phyloP scores from a whole-genome alignment of 768 basidiomycete species.

The Lactarius evosmus region DNA sequence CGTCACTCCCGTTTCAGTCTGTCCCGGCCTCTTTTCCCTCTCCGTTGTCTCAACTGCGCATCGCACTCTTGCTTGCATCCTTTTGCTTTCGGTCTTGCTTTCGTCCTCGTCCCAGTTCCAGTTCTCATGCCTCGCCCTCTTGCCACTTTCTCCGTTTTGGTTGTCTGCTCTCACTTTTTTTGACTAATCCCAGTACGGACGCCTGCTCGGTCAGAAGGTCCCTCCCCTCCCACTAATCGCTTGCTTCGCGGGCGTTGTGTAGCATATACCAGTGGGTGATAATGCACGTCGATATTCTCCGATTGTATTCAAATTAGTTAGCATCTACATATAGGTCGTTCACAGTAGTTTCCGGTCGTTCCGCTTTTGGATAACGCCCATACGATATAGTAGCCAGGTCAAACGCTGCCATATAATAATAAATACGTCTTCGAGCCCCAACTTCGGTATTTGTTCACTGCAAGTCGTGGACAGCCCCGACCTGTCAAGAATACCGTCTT shows the following conservation, averaged over 20 bases:
- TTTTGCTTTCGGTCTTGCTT: background rate
- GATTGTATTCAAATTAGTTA: constrained; percentile 16
- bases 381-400: background rate
- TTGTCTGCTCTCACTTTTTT: background rate
- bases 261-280: constrained; percentile 11
- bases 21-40: background rate
- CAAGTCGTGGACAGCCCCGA: background rate
- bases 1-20: background rate
- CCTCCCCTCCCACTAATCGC: constrained; percentile 4
- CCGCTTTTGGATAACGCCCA: background rate
- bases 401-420: constrained; percentile 11
- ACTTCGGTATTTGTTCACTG: constrained; percentile 1
- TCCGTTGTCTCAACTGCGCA: background rate
- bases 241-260: constrained; percentile 16
- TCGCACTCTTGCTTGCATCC: background rate
- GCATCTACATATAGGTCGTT: constrained; percentile 11
- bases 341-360: background rate
- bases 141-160: background rate
- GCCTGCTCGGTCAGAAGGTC: background rate
- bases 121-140: background rate
- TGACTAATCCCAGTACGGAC: constrained; percentile 2
- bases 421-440: background rate
- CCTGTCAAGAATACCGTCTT: background rate
- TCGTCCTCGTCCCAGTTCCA: background rate
- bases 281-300: constrained; percentile 10